phyloP scores from a whole-genome alignment of 2,329 filamentous ascomycete species.

The Colletotrichum lini region DNA sequence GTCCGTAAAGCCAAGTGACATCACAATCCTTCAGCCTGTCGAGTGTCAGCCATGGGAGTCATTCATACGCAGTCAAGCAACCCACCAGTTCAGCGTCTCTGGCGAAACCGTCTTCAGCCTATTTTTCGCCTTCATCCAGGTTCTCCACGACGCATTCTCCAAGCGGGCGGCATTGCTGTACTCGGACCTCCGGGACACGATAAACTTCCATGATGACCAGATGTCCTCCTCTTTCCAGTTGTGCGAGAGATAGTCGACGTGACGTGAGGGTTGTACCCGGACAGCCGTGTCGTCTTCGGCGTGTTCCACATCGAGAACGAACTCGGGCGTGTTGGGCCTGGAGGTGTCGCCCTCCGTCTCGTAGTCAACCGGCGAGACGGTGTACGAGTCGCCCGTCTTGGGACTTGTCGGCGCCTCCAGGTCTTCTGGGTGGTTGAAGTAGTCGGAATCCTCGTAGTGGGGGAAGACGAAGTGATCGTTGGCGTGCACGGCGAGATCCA shows the following conservation, averaged over 20 bases:
- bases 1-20: conserved; percentile 97
- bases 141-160: conserved; percentile 97
- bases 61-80: conserved; percentile 41
- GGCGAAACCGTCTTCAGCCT: conserved; percentile 89
- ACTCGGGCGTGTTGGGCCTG: conserved; percentile 70
- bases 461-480: conserved; percentile 65
- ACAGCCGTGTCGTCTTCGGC: conserved; percentile 87
- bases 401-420: conserved; percentile 67
- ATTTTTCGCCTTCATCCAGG: conserved; percentile 95
- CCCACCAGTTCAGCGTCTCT: conserved; percentile 93
- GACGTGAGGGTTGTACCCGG: conserved; percentile 81
- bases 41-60: conserved; percentile 33
- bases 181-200: conserved; percentile 82
- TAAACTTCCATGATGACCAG: conserved; percentile 96
- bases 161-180: conserved; percentile 87
- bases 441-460: conserved; percentile 62
- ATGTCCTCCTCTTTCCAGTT: conserved; percentile 97
- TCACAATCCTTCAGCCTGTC: conserved; percentile 95
- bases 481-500: conserved; percentile 59
- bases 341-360: conserved; percentile 66
- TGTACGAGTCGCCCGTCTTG: conserved; percentile 64
- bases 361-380: conserved; percentile 68
- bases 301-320: conserved; percentile 61
- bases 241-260: conserved; percentile 96
- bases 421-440: conserved; percentile 62